Evolutionary conservation across 2,329 filamentous ascomycete species (phyloP).

Genomic region (Cladosporium sp.): DNA sequence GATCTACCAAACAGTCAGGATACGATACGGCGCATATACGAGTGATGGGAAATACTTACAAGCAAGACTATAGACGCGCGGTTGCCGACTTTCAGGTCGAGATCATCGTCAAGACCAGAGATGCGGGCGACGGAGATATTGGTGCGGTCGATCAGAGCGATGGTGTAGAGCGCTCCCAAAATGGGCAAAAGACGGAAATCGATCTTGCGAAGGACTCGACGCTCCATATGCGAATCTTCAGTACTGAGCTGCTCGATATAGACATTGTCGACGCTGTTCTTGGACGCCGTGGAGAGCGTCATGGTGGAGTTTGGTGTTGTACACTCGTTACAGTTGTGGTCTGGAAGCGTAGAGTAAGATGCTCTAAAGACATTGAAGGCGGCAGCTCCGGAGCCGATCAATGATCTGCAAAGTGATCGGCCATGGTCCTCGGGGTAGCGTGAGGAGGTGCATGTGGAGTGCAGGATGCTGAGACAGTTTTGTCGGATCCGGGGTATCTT

Average conservation of each 20-base stretch:
- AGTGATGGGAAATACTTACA: conserved; percentile 10
- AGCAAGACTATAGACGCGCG: conserved; percentile 36
- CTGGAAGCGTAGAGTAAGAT: neutral
- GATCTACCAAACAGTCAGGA: neutral
- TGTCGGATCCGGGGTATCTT: neutral
- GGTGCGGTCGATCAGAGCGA: conserved; percentile 75
- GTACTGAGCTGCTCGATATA: neutral
- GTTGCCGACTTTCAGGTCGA: conserved; percentile 31
- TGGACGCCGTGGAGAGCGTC: neutral
- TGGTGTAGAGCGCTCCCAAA: conserved; percentile 44
- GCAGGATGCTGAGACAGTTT: neutral
- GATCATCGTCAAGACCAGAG: conserved; percentile 56
- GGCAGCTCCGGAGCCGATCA: neutral
- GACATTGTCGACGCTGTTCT: neutral
- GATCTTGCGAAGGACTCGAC: conserved; percentile 20
- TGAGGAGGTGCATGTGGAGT: neutral
- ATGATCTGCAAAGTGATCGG: neutral
- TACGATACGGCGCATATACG: too few species aligned
- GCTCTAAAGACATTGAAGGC: neutral
- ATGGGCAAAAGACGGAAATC: conserved; percentile 37
- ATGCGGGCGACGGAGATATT: conserved; percentile 72
- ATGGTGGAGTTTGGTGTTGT: neutral
- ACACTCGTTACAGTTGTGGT: neutral
- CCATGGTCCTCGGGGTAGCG: neutral
- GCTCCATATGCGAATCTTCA: conserved; percentile 1